These are phyloP conservation scores for Cordyceps militaris DNA, from an alignment of 2,329 filamentous ascomycete genomes.

Conservation along the genomic window DNA sequence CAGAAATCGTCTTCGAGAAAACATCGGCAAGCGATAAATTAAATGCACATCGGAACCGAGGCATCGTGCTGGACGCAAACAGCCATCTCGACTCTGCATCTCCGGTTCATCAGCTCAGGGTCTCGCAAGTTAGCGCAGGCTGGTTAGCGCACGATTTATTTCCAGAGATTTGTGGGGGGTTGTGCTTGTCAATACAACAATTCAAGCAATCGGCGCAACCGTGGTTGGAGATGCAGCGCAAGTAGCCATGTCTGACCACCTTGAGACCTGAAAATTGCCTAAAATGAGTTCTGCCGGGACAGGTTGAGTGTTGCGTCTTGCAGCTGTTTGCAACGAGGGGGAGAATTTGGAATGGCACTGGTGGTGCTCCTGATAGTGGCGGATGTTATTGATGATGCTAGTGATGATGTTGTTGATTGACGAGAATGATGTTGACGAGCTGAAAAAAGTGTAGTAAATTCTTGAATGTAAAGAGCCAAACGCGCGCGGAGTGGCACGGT, in stretches of 20 bases:
- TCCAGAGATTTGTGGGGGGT: constrained; percentile 6
- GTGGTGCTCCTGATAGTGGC: not conserved
- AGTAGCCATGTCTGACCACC: not conserved
- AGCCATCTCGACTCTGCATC: not conserved
- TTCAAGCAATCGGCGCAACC: constrained; percentile 3
- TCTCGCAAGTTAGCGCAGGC: not conserved
- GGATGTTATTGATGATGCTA: not conserved
- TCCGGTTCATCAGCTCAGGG: not conserved
- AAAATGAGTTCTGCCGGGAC: not conserved
- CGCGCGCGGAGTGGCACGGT: not conserved
- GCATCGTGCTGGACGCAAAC: not conserved
- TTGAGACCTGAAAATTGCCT: not conserved
- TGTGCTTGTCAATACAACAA: constrained; percentile 1
- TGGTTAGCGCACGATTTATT: constrained; percentile 4
- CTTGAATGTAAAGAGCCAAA: no score
- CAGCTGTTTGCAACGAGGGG: not conserved
- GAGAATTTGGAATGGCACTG: not conserved
- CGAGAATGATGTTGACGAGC: not conserved
- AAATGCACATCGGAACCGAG: not conserved
- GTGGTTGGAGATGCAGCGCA: not conserved
- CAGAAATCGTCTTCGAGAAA: not conserved
- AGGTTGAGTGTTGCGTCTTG: not conserved
- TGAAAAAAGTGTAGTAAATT: not conserved
- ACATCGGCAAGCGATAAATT: not conserved
- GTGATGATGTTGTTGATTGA: not conserved